Evolutionary conservation across 495 filamentous ascomycete species (phyloP), one percentile per base, ranked within the genome.

Genomic region (Hypoxylon intermedium): DNA sequence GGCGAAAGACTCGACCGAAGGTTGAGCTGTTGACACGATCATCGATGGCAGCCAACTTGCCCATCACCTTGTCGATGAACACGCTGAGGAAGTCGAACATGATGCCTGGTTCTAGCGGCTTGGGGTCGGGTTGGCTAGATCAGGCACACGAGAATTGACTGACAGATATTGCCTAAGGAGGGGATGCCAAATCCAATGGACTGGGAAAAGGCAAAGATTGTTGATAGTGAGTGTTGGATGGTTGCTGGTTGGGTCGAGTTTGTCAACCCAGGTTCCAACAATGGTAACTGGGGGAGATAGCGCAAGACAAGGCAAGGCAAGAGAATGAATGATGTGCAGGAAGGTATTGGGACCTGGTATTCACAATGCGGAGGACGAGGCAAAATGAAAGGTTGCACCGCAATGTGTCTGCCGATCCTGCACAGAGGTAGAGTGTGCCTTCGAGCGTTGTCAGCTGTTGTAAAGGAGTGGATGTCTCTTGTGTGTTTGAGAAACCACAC

Each of bases 1-100:
- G 82, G 21, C 82, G 82, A 72, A 93, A 93, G 64, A 87, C 82
- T 53, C 81, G 80, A 38, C 89, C 89, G 60, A 91, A 79, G 12
- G 82, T 75, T 0, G 79, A 80, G 18, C 23, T 43, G 20, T 75
- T 77, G 24, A 82, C 68, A 21, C 58, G 54, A 5, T 72, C 53
- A 26, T 81, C 73, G 37, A 77, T 24, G 9, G 37, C n/a, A 20
- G 56, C 33, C 1, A 67, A 0, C 52, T 54, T 67, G 44, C 37
- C 55, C 47, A 55, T 58, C 34, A 12, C 20, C n/a, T 40, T 40
- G 19, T 69, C 66, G 56, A 60, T 41, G 16, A 53, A 44, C 13
- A 6, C 34, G 5, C 20, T 24, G 2, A 65, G 15, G 2, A 65
- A 12, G 31, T 11, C 21, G 12, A 42, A 38, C 62, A 65, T 65